Evolutionary conservation across 179 eudicot species (phyloP).

Genomic region (Beta corolliflora): DNA sequence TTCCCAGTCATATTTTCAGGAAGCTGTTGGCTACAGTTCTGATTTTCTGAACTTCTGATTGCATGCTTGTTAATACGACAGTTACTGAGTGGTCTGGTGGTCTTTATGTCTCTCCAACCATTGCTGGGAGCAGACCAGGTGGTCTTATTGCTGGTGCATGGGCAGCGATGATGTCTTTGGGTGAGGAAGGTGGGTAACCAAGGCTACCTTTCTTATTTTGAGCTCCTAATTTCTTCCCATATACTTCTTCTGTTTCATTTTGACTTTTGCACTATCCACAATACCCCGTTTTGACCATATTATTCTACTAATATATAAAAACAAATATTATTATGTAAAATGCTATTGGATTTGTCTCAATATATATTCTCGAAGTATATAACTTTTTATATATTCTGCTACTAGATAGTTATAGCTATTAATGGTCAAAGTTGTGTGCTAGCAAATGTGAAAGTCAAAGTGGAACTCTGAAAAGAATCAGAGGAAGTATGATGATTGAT

Average conservation of each 20-base stretch:
- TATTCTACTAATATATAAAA: no score
- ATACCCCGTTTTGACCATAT: no score
- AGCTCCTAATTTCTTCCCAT: background rate
- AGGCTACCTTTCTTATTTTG: background rate
- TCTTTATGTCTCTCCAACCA: constrained; percentile 93
- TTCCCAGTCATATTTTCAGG: background rate
- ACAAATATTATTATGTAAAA: no score
- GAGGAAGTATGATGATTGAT: background rate
- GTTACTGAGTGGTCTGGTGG: constrained; percentile 99
- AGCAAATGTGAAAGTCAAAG: no score
- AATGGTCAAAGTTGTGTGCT: no score
- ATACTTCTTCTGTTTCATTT: no score
- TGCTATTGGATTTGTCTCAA: no score
- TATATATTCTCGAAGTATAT: no score
- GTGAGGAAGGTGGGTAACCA: constrained; percentile 67
- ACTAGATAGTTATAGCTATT: no score
- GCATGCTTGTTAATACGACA: constrained; percentile 33
- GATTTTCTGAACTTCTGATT: background rate
- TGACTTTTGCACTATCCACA: no score
- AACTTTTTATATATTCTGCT: no score
- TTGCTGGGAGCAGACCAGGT: constrained; percentile 99
- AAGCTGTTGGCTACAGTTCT: background rate
- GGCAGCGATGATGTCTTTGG: constrained; percentile 97
- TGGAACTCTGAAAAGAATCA: no score
- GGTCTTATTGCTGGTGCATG: constrained; percentile 96